Conservation (phyloP, 2,329 filamentous ascomycete genomes). For the Remersonia thermophila region DNA sequence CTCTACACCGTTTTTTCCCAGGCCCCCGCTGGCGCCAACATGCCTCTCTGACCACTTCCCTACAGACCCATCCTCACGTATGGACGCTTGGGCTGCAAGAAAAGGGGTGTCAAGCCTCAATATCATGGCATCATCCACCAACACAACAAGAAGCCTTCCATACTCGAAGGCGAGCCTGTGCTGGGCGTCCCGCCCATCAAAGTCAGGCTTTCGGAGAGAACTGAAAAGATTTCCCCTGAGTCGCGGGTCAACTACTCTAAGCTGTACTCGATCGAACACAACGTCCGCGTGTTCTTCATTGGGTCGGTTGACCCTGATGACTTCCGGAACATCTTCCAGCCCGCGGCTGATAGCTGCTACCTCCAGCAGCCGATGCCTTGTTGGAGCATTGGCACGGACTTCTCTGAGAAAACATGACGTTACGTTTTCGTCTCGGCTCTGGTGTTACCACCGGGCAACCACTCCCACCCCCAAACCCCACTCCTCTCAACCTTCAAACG, state of each 20-base stretch:
- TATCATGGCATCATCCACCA: constrained; percentile 43
- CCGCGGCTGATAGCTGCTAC: constrained; percentile 37
- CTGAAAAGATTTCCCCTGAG: constrained; percentile 33
- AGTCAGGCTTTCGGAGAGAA: constrained; percentile 28
- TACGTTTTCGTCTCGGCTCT: background rate
- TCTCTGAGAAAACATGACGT: no score
- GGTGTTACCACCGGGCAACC: no score
- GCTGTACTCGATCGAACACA: constrained; percentile 44
- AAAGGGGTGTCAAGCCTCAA: constrained; percentile 37
- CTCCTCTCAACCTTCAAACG: background rate
- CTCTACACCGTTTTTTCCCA: background rate
- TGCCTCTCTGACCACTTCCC: background rate
- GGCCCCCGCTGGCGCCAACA: no score
- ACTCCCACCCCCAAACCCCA: background rate
- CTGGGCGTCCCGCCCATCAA: constrained; percentile 37
- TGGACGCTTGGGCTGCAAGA: constrained; percentile 37
- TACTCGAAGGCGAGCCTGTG: constrained; percentile 30
- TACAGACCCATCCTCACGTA: constrained; percentile 44
- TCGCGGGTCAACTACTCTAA: constrained; percentile 49
- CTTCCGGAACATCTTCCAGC: constrained; percentile 27
- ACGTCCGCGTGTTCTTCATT: constrained; percentile 44
- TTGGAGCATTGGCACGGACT: background rate
- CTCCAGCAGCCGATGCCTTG: background rate
- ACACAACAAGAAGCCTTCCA: constrained; percentile 20
- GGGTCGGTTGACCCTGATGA: constrained; percentile 32